A percentile compares a stretch with the other conserved stretches of the same genome.
phyloP scores from a whole-genome alignment of 768 basidiomycete species.

The Tricholoma saponaceum region DNA sequence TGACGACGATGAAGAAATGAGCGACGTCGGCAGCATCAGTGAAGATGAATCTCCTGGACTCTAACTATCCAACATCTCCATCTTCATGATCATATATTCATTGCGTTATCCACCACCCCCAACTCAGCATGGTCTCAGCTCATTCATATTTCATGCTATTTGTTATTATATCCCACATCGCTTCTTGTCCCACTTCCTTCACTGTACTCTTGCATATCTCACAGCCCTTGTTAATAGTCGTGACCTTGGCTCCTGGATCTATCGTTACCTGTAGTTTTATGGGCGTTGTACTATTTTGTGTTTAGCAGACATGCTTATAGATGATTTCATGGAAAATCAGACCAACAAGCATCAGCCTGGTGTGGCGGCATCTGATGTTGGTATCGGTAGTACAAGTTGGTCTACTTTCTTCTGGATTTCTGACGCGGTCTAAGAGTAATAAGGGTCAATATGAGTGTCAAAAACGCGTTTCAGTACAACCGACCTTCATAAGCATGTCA shows the following conservation, averaged over 20 bases:
- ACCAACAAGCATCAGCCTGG: constrained; percentile 5
- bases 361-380: constrained; percentile 15
- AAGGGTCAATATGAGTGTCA: constrained; percentile 10
- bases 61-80: background rate
- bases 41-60: constrained; percentile 45
- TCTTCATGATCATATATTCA: constrained; percentile 4
- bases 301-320: constrained; percentile 9
- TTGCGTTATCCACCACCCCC: background rate
- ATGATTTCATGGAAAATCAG: background rate
- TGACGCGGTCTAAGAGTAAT: constrained; percentile 50
- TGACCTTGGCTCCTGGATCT: constrained; percentile 10
- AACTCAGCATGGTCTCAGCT: constrained; percentile 6
- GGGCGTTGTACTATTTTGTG: constrained; percentile 13
- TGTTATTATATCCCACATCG: constrained; percentile 2
- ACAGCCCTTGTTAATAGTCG: constrained; percentile 5
- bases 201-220: constrained; percentile 5
- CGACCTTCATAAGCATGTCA: constrained; percentile 71
- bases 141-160: constrained; percentile 13
- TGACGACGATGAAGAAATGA: constrained; percentile 84
- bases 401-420: constrained; percentile 77
- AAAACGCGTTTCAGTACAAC: constrained; percentile 4
- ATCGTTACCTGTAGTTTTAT: constrained; percentile 15
- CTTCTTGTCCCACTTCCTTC: constrained; percentile 7
- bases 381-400: constrained; percentile 52
- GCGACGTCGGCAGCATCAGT: constrained; percentile 80